Evolutionary conservation across 2,329 filamentous ascomycete genomes (phyloP), one percentile per base, ranked within the genome.

Genomic region (Metarhizium humberi): DNA sequence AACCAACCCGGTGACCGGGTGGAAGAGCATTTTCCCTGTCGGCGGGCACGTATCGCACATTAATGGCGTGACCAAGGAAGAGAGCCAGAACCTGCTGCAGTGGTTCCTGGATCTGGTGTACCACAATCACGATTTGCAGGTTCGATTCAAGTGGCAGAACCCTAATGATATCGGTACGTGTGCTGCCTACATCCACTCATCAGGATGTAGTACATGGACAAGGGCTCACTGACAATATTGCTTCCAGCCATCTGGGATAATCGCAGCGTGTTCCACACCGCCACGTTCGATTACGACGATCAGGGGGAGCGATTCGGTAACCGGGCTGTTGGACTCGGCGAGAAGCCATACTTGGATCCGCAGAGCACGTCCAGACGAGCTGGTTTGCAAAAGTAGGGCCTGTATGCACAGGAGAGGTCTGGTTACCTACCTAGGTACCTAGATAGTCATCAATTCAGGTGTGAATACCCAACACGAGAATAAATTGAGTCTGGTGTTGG

Each of bases 1-100:
- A 45, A 82, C 79, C 10, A 82, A 82, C 63, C 79, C 79, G 0
- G 78, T 82, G 0, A 82, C 78, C 0, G 79, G 79, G 2, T 82
- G 79, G 79, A 81, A 80, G 65, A 74, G 70, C 45, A 64, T 81
- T 36, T 82, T 80, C 59, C 75, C 76, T 2, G 71, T 79, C 1
- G 78, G 78, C 13, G 72, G 74, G 20, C 77, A 80, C 62, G 74
- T 78, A 0, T 65, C 73, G 46, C 68, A 72, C 55, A 78, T 82
- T 67, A 78, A 81, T 57, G 77, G 71, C 0, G 65, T 82, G 5
- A 73, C 70, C 0, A 67, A 73, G 3, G 69, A 71, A 1, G 79
- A 82, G 66, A 76, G 73, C 56, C 66, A 71, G 50, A 64, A 72
- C 47, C 67, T 82, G n/a, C 67, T 81, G 2, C 63, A 73, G n/a